These are phyloP conservation scores for Saccharomyces paradoxus DNA, from an alignment of 805 yeast genomes.

Conservation along the genomic window DNA sequence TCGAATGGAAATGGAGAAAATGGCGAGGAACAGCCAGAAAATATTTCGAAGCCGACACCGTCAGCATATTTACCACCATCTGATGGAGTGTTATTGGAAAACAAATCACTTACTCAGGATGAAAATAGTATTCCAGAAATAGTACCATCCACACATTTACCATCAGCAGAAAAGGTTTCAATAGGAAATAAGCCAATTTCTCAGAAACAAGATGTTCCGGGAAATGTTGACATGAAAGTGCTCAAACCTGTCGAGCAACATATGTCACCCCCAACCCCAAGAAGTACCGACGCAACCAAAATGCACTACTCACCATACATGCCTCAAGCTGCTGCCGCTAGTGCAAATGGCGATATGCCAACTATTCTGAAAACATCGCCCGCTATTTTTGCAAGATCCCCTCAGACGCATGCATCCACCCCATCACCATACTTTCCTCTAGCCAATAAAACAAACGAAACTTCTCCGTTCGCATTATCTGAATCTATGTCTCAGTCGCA, in stretches of 20 bases:
- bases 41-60: background rate
- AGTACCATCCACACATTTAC: too few species aligned
- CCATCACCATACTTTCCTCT: background rate
- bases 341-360: background rate
- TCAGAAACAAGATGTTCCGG: background rate
- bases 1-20: background rate
- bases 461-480: background rate
- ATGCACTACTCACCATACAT: background rate
- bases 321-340: background rate
- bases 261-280: background rate
- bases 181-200: background rate
- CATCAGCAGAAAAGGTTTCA: too few species aligned
- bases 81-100: background rate
- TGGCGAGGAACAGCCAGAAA: background rate
- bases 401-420: background rate
- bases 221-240: background rate
- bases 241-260: background rate
- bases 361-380: background rate
- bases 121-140: too few species aligned
- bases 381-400: background rate
- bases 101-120: background rate
- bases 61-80: background rate
- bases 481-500: background rate
- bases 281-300: background rate
- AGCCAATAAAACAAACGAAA: background rate